Evolutionary conservation across 805 yeast species (phyloP).

Genomic region (Kregervanrija fluxuum): DNA sequence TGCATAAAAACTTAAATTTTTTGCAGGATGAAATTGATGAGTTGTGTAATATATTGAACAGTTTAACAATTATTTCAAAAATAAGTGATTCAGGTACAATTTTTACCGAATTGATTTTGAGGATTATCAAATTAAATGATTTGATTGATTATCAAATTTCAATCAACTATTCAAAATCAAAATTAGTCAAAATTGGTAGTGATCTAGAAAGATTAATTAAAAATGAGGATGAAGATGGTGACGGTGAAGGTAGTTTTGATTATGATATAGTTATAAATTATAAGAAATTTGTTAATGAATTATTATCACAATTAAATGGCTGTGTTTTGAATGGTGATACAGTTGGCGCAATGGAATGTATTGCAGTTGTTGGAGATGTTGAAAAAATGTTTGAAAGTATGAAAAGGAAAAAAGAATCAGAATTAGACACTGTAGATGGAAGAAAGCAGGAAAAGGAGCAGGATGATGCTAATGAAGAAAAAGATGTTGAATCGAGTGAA

Average conservation of each 20-base stretch:
- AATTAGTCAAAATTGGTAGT: conserved; percentile 55
- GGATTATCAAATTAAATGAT: conserved; percentile 43
- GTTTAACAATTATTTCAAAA: conserved; percentile 21
- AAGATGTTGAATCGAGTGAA: neutral
- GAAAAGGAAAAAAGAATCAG: conserved; percentile 20
- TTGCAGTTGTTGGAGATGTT: conserved; percentile 60
- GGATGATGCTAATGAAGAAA: conserved; percentile 1
- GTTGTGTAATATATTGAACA: conserved; percentile 35
- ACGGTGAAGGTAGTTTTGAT: conserved; percentile 19
- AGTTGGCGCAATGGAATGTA: conserved; percentile 56
- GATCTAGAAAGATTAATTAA: conserved; percentile 42
- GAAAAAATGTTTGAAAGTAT: conserved; percentile 66
- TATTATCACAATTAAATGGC: conserved; percentile 49
- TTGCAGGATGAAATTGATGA: conserved; percentile 41
- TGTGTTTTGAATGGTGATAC: conserved; percentile 49
- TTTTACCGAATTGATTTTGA: conserved; percentile 36
- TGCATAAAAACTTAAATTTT: conserved; percentile 34
- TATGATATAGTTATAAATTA: conserved; percentile 42
- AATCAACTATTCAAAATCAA: conserved; percentile 57
- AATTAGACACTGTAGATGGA: neutral
- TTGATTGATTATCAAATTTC: conserved; percentile 45
- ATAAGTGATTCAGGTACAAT: conserved; percentile 48
- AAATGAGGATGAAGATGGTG: conserved; percentile 17
- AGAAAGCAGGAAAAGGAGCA: too few relatives aligned
- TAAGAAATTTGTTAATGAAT: conserved; percentile 49